These are phyloP conservation scores for Pyrrhoderma lamaoense DNA, from an alignment of 1,284 basidiomycete species.

Conservation along the genomic window DNA sequence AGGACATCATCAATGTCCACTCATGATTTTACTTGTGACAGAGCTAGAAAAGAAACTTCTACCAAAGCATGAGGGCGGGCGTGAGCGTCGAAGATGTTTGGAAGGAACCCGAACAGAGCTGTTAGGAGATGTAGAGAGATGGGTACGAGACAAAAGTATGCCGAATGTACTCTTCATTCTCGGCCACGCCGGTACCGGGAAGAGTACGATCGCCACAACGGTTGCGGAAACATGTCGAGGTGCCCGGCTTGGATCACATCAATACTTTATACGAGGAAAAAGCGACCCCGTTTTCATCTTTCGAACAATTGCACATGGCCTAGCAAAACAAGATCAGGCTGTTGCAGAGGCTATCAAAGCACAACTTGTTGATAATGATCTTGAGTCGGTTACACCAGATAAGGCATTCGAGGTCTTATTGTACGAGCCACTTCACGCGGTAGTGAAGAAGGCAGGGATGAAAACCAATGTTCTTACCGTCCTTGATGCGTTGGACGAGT, in stretches of 20 bases:
- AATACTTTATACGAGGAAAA: constrained; percentile 19
- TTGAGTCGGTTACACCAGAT: no score
- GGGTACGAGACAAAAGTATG: not conserved
- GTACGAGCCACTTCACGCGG: not conserved
- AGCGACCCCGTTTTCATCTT: constrained; percentile 18
- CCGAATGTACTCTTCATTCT: constrained; percentile 19
- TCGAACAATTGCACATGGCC: constrained; percentile 20
- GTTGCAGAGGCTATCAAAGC: not conserved
- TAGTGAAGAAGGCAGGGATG: no score
- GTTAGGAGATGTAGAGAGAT: not conserved
- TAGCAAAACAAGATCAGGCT: constrained; percentile 3
- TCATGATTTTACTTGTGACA: no score
- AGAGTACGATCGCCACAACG: constrained; percentile 21
- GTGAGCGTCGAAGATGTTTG: no score
- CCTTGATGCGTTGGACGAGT: constrained; percentile 8
- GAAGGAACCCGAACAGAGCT: not conserved
- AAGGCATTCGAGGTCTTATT: constrained; percentile 2
- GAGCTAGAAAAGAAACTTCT: no score
- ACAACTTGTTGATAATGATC: no score
- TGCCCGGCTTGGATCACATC: constrained; percentile 11
- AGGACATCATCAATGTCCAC: no score
- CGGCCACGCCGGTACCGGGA: constrained; percentile 28
- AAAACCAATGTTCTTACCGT: constrained; percentile 3
- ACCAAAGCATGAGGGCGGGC: no score
- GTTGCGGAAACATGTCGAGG: not conserved